These are phyloP conservation scores for Artemisia annua DNA, from an alignment of 129 eudicot genomes.

Conservation along the genomic window DNA sequence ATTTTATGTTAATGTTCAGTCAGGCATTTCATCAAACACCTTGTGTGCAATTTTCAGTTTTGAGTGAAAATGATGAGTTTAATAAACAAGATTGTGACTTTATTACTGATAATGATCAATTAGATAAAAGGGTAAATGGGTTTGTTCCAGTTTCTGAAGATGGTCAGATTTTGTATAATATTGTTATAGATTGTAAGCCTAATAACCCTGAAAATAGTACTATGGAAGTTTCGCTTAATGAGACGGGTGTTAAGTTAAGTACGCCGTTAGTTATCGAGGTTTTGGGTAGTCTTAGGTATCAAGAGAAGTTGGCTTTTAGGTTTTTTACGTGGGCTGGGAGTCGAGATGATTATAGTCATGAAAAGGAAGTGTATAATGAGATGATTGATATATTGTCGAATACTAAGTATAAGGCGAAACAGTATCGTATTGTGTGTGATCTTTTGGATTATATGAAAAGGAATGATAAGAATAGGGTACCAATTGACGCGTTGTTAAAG, in stretches of 20 bases:
- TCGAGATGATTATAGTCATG: constrained; percentile 72
- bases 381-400: constrained; percentile 82
- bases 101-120: neutral
- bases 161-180: constrained; percentile 52
- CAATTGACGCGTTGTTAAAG: constrained; percentile 56
- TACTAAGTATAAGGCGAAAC: constrained; percentile 76
- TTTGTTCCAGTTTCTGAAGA: constrained; percentile 23
- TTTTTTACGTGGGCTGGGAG: constrained; percentile 87
- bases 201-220: constrained; percentile 35
- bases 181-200: constrained; percentile 45
- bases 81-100: constrained; percentile 21
- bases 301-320: constrained; percentile 78
- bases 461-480: constrained; percentile 53
- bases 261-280: constrained; percentile 65
- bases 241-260: constrained; percentile 45
- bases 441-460: constrained; percentile 81
- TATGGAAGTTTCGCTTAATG: constrained; percentile 61
- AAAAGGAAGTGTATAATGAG: constrained; percentile 59
- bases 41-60: constrained; percentile 26
- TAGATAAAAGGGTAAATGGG: constrained; percentile 17
- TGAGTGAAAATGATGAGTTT: constrained; percentile 37
- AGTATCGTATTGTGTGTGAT: constrained; percentile 80
- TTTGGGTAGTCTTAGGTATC: constrained; percentile 55
- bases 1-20: constrained; percentile 8
- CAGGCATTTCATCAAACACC: constrained; percentile 33